Evolutionary conservation across 2,329 filamentous ascomycete genomes (phyloP), one percentile per base, ranked within the genome.

Genomic region (Pyrenophora tritici-repentis): DNA sequence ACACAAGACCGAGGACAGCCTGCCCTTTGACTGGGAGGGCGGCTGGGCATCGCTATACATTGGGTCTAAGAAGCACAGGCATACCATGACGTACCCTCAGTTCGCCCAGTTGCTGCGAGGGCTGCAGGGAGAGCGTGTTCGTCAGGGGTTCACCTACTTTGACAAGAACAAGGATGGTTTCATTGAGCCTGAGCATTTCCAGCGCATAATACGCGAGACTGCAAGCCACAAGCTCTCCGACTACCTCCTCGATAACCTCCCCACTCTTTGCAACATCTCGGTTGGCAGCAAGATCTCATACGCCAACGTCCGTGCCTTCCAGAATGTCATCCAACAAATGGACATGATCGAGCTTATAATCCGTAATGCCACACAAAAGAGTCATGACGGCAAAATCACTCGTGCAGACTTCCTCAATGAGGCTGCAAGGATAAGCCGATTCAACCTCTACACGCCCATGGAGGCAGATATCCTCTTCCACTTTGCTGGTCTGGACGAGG

Each of bases 381-480:
- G 90, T 73, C 63, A 78, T 9, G 94, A 99, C 73, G 91, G 91
- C 70, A 96, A 91, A 78, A 97, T 99, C 71, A 97, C 93, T 4
- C 86, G 91, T 44, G 84, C 91, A 36, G 94, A 97, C 68, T 99
- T 99, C 77, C 78, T 97, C 57, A 93, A 96, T 74, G 92, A 97
- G 78, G 93, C 94, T 9, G 88, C 93, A 37, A 87, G 87, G 59
- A 86, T 94, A 67, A 96, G 93, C 18, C 87, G 94, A 58, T 99
- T 97, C 80, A 95, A 92, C 10, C 84, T 95, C 31, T 97, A 97
- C 76, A 97, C 94, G 0, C 94, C 94, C 10, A 97, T 97, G 91
- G 94, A 99, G 76, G 92, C 93, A 34, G 94, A 99, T 70, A 96
- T 99, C 57, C 84, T 99, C 34, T 99, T 99, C 81, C 94, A 97